phyloP scores from a whole-genome alignment of 345 rosid genomes.

The Erucastrum elatum region DNA sequence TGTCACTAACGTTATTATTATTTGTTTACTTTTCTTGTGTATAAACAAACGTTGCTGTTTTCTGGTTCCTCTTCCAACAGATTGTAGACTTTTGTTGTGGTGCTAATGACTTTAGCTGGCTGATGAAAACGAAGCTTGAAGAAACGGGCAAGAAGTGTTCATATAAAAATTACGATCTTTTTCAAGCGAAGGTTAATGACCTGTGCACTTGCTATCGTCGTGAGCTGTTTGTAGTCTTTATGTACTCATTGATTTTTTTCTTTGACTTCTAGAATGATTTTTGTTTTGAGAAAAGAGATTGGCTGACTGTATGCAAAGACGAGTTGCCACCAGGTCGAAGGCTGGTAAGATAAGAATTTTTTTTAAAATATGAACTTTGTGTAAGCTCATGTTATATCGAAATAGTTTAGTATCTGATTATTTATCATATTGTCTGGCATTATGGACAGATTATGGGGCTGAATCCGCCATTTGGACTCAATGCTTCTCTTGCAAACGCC shows the following conservation, averaged over 20 bases:
- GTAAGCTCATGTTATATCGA: background rate
- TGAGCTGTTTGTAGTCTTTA: constrained; percentile 12
- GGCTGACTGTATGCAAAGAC: constrained; percentile 63
- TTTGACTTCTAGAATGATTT: constrained; percentile 57
- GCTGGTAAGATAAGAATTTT: constrained; percentile 55
- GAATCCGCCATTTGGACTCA: constrained; percentile 95
- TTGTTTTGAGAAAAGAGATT: constrained; percentile 77
- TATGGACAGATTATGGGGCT: constrained; percentile 81
- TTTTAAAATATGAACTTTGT: constrained; percentile 11
- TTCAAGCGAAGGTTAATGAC: constrained; percentile 71
- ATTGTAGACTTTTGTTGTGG: constrained; percentile 97
- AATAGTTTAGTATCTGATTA: constrained; percentile 15
- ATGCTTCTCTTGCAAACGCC: constrained; percentile 71
- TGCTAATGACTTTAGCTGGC: constrained; percentile 85
- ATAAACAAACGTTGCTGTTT: constrained; percentile 19
- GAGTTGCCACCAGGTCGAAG: constrained; percentile 74
- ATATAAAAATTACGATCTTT: constrained; percentile 70
- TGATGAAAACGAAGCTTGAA: constrained; percentile 79
- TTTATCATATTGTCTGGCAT: constrained; percentile 1
- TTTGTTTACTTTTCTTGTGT: constrained; percentile 5
- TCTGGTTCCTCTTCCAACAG: constrained; percentile 48
- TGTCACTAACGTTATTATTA: constrained; percentile 7
- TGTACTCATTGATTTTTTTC: constrained; percentile 17
- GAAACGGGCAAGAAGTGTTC: constrained; percentile 81
- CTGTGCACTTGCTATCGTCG: constrained; percentile 7